Conservation (phyloP, 1,284 basidiomycete genomes). For the Apiotrichum laibachii region DNA sequence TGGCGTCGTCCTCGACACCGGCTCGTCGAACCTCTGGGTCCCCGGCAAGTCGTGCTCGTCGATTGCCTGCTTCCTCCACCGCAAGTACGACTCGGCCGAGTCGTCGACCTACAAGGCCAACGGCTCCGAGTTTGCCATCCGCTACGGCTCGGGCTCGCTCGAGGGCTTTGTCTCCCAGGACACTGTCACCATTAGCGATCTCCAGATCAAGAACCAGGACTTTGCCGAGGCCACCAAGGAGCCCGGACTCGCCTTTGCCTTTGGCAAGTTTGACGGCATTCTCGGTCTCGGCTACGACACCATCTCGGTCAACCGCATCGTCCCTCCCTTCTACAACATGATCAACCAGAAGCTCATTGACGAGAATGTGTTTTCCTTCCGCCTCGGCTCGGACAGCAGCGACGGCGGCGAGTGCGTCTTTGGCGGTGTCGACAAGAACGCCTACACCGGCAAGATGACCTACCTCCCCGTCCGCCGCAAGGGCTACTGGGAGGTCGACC, state of each 20-base stretch:
- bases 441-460: constrained; percentile 76
- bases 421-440: constrained; percentile 79
- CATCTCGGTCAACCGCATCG: constrained; percentile 86
- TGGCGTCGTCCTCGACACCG: constrained; percentile 61
- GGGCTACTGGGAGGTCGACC: constrained; percentile 98
- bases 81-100: constrained; percentile 81
- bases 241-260: constrained; percentile 95
- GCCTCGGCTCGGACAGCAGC: constrained; percentile 71
- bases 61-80: constrained; percentile 92
- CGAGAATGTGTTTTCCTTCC: constrained; percentile 89
- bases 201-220: constrained; percentile 72
- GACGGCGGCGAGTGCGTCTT: constrained; percentile 93
- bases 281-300: constrained; percentile 94
- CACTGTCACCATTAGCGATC: constrained; percentile 75
- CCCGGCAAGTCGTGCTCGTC: constrained; percentile 85
- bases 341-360: constrained; percentile 79
- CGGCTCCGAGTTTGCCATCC: constrained; percentile 86
- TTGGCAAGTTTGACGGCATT: constrained; percentile 93
- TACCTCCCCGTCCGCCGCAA: constrained; percentile 93
- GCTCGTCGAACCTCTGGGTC: constrained; percentile 63
- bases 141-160: constrained; percentile 95
- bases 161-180: constrained; percentile 94
- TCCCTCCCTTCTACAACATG: constrained; percentile 95
- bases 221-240: constrained; percentile 98
- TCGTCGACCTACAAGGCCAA: constrained; percentile 91